A percentile compares a stretch with the other conserved stretches of the same genome.
These are phyloP conservation scores for Chytridium lagenaria DNA, from an alignment of 371 early-diverging fungal species.

Conservation along the genomic window DNA sequence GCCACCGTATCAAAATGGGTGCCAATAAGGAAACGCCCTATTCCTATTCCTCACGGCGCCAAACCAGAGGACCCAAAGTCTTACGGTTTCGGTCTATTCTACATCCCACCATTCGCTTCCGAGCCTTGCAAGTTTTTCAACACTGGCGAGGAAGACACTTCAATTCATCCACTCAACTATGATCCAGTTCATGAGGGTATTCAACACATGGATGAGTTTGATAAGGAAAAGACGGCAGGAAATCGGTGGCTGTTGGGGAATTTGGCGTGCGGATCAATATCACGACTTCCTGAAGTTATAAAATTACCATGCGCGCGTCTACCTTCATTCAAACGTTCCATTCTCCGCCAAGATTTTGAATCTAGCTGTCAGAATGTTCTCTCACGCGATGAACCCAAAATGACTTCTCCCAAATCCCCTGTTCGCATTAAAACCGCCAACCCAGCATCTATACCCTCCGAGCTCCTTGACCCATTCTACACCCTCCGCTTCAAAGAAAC, in stretches of 20 bases:
- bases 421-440: constrained; percentile 10
- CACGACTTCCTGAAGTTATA: constrained; percentile 16
- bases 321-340: background rate
- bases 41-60: background rate
- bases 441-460: background rate
- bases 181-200: constrained; percentile 26
- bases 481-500: constrained; percentile 11
- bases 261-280: constrained; percentile 1
- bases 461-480: constrained; percentile 10
- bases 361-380: background rate
- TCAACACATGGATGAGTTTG: constrained; percentile 10
- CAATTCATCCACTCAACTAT: constrained; percentile 23
- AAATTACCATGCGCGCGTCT: constrained; percentile 11
- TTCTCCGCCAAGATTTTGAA: background rate
- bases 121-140: background rate
- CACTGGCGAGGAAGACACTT: background rate
- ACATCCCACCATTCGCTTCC: constrained; percentile 7
- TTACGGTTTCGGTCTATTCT: constrained; percentile 27
- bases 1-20: background rate
- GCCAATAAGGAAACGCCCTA: background rate
- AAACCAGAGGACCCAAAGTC: background rate
- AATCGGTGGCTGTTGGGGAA: constrained; percentile 20
- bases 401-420: background rate
- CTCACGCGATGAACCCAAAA: background rate
- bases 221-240: constrained; percentile 11